Base-by-base conservation (phyloP, 106 monocot genomes). In the Dioscorea zingiberensis region DNA sequence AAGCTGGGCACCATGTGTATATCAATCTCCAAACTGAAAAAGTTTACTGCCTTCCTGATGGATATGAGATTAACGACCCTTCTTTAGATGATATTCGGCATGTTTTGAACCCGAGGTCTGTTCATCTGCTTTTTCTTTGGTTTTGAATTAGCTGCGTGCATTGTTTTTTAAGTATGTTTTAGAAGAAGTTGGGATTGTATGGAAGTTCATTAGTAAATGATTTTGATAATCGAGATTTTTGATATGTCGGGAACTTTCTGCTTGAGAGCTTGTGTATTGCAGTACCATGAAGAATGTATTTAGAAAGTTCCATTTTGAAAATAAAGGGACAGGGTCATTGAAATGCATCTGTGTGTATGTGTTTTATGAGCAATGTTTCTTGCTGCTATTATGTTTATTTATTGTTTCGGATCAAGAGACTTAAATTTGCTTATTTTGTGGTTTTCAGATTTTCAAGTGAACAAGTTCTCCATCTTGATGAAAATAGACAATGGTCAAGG, bases 11-110 rank as follows among this genome's bases (percentile, higher is more conserved):
- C 29, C 98, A 99, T 70, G 93, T 99, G 14, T 99, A 85, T 68
- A 99, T 99, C 71, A 99, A 99, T 66, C 93, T 99, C 73, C 86
- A 82, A 58, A 99, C 89, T 2, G 98, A 99, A 70, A 99, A 78
- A 64, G 98, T 93, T 60, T 99, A 99, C 74, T 99, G 98, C 69
- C 86, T 99, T 72, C 98, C 98, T 67, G 98, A 99, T 87, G 98
- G 93, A 57, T 99, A 99, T 81, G 93, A 93, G 76, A 83, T 99
- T n/a, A 93, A 93, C 69, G 98, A 93, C 77, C 82, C 93, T 64
- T 99, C 98, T 23, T 67, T 99, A n/a, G 98, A 99, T 78, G 92
- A 89, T 69, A 99, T 99, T 48, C 76, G 98, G 18, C 98, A 99
- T 81, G 98, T 99, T 73, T 53, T 93, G 14, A 93, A 99, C 65